Evolutionary conservation across 306 rosid genomes (phyloP).

Genomic region (Begonia fuchsioides): DNA sequence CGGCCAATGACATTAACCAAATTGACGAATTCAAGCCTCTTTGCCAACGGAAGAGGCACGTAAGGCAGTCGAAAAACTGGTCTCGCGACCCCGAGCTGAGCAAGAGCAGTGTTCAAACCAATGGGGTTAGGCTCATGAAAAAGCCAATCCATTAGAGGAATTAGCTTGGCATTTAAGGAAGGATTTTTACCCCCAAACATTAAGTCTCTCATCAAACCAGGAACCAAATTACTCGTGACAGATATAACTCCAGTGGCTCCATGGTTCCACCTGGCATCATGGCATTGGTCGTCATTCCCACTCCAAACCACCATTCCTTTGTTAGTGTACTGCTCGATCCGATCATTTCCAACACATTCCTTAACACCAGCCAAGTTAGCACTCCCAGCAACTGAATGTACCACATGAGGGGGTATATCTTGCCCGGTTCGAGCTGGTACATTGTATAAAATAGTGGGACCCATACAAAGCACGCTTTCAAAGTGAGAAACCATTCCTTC

Average conservation of each 20-base stretch:
- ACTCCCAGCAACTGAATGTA: slow-evolving; percentile 41
- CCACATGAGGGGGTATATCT: slow-evolving; percentile 71
- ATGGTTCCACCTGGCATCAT: slow-evolving; percentile 79
- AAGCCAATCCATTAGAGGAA: slow-evolving; percentile 77
- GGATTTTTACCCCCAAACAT: slow-evolving; percentile 60
- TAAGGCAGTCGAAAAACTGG: slow-evolving; percentile 91
- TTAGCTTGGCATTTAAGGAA: slow-evolving; percentile 36
- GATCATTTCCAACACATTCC: slow-evolving; percentile 80
- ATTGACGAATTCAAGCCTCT: slow-evolving; percentile 60
- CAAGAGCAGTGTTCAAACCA: slow-evolving; percentile 81
- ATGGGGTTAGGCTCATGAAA: slow-evolving; percentile 86
- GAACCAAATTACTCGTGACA: slow-evolving; percentile 75
- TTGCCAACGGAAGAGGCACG: slow-evolving; percentile 65
- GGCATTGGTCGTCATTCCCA: slow-evolving; percentile 88
- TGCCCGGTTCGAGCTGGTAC: slow-evolving; percentile 94
- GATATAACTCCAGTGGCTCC: slow-evolving; percentile 91
- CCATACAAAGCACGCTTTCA: slow-evolving; percentile 66
- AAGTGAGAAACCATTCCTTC: slow-evolving; percentile 72
- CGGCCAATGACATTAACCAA: slow-evolving; percentile 68
- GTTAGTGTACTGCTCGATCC: slow-evolving; percentile 44
- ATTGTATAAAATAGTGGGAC: slow-evolving; percentile 78
- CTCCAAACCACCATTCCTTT: slow-evolving; percentile 74
- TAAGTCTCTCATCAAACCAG: slow-evolving; percentile 67
- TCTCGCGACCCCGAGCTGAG: slow-evolving; percentile 87
- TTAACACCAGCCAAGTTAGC: slow-evolving; percentile 71